Conservation (phyloP, 352 stramenopile species). For the Phytophthora fragariaefolia region DNA sequence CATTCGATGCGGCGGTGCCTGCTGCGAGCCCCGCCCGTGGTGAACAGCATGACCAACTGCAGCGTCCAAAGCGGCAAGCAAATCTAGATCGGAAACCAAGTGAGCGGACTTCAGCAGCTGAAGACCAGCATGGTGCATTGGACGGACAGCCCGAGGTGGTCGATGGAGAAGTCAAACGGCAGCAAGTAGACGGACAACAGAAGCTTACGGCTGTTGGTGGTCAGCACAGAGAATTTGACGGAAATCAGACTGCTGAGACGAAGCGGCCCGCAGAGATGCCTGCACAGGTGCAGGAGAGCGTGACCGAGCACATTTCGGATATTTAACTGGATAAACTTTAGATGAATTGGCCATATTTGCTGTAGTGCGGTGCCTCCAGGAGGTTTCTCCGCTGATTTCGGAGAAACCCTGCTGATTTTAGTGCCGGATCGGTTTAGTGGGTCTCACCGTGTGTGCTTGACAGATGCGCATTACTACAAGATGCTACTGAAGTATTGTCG, state of each 20-base stretch:
- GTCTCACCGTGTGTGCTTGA: slow-evolving; percentile 14
- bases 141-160: neutral
- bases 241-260: neutral
- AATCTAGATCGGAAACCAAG: neutral
- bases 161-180: no score
- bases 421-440: slow-evolving; percentile 3
- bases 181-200: neutral
- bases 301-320: slow-evolving; percentile 29
- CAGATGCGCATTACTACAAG: slow-evolving; percentile 19
- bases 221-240: neutral
- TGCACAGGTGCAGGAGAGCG: neutral
- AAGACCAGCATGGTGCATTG: neutral
- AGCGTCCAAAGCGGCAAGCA: neutral
- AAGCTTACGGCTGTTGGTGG: neutral
- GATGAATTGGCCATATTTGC: slow-evolving; percentile 19
- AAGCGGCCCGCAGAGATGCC: neutral
- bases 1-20: neutral
- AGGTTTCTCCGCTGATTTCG: slow-evolving; percentile 9
- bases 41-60: slow-evolving; percentile 5
- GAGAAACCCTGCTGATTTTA: slow-evolving; percentile 8
- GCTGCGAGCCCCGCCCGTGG: slow-evolving; percentile 16
- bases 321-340: slow-evolving; percentile 34
- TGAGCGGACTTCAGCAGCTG: neutral
- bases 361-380: slow-evolving; percentile 2
- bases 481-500: no score